phyloP scores from a whole-genome alignment of 495 filamentous ascomycete species.

The Aspergillus heteromorphus region DNA sequence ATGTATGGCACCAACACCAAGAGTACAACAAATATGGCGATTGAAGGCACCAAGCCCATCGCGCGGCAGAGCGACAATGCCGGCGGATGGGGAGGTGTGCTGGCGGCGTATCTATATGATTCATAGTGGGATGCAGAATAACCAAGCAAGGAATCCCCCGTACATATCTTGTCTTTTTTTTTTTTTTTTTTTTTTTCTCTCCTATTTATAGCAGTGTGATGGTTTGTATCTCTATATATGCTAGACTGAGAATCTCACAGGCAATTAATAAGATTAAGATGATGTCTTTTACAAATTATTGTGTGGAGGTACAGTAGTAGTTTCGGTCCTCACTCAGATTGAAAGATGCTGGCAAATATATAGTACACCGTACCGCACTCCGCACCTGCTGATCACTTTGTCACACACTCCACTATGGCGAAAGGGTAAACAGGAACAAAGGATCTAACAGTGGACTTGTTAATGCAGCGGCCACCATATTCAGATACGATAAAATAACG shows the following conservation, averaged over 20 bases:
- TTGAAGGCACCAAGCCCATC: constrained; percentile 24
- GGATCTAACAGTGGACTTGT: neutral
- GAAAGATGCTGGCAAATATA: too few species aligned
- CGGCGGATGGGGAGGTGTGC: constrained; percentile 54
- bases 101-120: constrained; percentile 39
- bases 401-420: too few species aligned
- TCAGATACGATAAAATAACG: neutral
- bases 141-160: neutral
- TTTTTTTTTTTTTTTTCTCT: too few species aligned
- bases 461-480: too few species aligned
- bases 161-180: neutral
- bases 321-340: too few species aligned
- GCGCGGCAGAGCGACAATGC: constrained; percentile 39
- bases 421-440: neutral
- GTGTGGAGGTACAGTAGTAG: too few species aligned
- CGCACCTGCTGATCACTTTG: too few species aligned
- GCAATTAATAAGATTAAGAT: too few species aligned
- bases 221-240: too few species aligned
- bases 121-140: constrained; percentile 5
- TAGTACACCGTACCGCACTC: too few species aligned
- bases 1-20: constrained; percentile 42
- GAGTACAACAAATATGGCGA: constrained; percentile 38
- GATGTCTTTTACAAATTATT: too few species aligned
- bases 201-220: too few species aligned
- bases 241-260: neutral